Evolutionary conservation across 1,284 basidiomycete species (phyloP), one percentile per base, ranked within the genome.

Genomic region (Ceratobasidium sp.): DNA sequence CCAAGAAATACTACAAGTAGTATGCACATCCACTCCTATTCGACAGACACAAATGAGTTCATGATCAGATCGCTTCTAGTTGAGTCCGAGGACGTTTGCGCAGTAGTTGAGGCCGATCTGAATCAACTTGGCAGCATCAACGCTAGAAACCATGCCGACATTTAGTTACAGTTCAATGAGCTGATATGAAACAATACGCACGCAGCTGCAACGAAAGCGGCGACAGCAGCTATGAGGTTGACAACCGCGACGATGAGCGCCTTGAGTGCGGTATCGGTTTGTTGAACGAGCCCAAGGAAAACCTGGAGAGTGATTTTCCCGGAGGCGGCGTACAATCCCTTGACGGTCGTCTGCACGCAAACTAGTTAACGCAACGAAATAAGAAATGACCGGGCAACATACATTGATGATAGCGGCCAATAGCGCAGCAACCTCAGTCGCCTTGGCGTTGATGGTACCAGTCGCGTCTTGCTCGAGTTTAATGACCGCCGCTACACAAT

Each of bases 341-440:
- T 52, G 2, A 56, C 66, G 20, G 28, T 42, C 26, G 66, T 68
- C 66, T 68, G n/a, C 5, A 33, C 2, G 54, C 33, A 33, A 33
- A 33, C 33, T 4, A 33, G 4, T 33, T 33, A 33, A 4, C 33
- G 33, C 4, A 33, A 33, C 33, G 33, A 33, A 33, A 33, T 33
- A 4, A 33, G 4, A 33, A 33, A 2, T 33, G 33, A 33, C 33
- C 33, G 33, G 33, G 33, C 33, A 20, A 46, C 73, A 28, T 52
- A 74, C 71, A 46, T 50, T 40, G 48, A 65, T 65, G 26, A 54
- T 64, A 15, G 26, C 46, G 23, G 48, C 64, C 10, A 59, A 13
- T 20, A 65, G 64, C 6, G 56, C 62, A n/a, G 59, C 69, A 62
- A 73, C 40, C 40, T 54, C 61, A 28, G 54, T 67, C 62, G 38